Base-by-base conservation (phyloP, 2,329 filamentous ascomycete species). In the Diaporthe sp. region DNA sequence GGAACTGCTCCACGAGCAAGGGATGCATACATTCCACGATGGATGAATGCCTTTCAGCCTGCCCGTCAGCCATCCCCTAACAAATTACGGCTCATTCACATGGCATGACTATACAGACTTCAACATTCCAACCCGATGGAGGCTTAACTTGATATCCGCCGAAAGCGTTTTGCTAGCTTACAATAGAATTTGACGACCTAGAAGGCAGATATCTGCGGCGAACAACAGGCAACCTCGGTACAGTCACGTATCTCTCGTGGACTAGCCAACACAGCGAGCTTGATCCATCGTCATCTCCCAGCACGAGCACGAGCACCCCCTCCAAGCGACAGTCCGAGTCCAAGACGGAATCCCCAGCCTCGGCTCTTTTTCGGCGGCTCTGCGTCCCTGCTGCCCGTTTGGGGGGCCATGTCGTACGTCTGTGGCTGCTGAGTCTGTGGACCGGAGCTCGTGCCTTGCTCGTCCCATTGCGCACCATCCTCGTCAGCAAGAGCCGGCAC, bases 341-440 rank as follows among this genome's bases (percentile, higher is more conserved):
- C 70, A 17, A 72, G 42, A n/a, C 50, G 32, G 39, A 72, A 32
- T 27, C 70, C 70, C 70, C 70, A 72, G 19, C 70, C 70, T 6
- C 19, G 39, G 44, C 44, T 72, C 70, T 72, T 72, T 32, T 72
- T 72, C 7, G 56, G 58, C 9, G 70, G 50, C 27, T 66, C 44
- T 32, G 59, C 5, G n/a, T 55, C 56, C 44, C 4, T 37, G 58
- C 44, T 42, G 32, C 12, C 53, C 9, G 37, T 42, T 19, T 71
- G 56, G 19, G 39, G 1, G 44, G 44, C 59, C 35, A 56, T 39
- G 8, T 37, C 4, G 17, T 47, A 17, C 1, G 42, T 13, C 13
- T 65, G 70, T 55, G 44, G 22, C 70, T 66, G 70, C 47, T 42
- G 47, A 30, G 56, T 9, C 30, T 27, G 8, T 15, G 65, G 22